Percentiles rank a stretch among this genome's conserved stretches.
These are phyloP conservation scores for Papiliotrema flavescens DNA, from an alignment of 1,284 basidiomycete genomes.

Conservation along the genomic window DNA sequence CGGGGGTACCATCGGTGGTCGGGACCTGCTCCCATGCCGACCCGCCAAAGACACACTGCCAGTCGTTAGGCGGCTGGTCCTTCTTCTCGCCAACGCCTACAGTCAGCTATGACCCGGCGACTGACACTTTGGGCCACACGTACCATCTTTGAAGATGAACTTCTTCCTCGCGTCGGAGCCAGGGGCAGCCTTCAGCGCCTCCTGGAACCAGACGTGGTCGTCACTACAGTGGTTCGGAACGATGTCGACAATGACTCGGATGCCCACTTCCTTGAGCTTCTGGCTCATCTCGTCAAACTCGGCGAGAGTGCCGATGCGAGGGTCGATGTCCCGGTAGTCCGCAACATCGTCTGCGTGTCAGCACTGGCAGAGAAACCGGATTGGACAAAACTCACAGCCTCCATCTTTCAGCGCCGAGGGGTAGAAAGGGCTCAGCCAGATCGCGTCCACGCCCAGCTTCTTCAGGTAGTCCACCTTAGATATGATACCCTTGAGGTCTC, in stretches of 20 bases:
- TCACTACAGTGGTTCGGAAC: conserved; percentile 51
- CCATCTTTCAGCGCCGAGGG: too few species aligned
- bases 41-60: conserved; percentile 27
- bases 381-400: too few species aligned
- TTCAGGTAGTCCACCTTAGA: conserved; percentile 49
- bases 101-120: too few species aligned
- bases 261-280: conserved; percentile 36
- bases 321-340: conserved; percentile 49
- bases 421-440: conserved; percentile 42
- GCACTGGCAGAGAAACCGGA: conserved; percentile 23
- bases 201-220: conserved; percentile 50
- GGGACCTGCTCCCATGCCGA: conserved; percentile 50
- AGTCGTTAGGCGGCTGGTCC: conserved; percentile 48
- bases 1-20: conserved; percentile 49
- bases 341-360: too few species aligned
- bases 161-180: too few species aligned
- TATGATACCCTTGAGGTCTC: conserved; percentile 50
- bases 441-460: conserved; percentile 46
- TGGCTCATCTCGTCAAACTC: conserved; percentile 47
- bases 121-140: too few species aligned
- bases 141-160: too few species aligned
- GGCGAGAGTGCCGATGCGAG: conserved; percentile 47
- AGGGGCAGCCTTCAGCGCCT: too few species aligned
- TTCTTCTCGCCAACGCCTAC: conserved; percentile 47
- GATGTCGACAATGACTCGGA: conserved; percentile 49